A percentile compares a stretch with the other conserved stretches of the same genome.
phyloP scores from a whole-genome alignment of 2,329 filamentous ascomycete genomes.

The Aspergillus fischeri region DNA sequence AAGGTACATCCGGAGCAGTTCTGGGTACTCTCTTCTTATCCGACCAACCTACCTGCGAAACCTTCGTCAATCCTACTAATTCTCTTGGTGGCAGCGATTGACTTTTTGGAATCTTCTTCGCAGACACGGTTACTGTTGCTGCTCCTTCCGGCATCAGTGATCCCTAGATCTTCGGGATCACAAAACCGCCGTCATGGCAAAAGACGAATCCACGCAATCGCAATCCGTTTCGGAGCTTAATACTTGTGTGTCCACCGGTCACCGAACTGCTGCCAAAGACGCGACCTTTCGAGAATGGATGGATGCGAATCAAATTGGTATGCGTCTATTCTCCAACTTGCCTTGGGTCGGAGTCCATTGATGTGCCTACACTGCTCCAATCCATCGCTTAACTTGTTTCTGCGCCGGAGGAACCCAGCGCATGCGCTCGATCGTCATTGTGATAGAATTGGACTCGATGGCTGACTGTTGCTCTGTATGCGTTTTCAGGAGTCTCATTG shows the following conservation, averaged over 20 bases:
- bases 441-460: background rate
- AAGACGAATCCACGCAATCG: slow-evolving; percentile 25
- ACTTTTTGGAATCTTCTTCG: background rate
- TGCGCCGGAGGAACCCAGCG: background rate
- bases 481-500: slow-evolving; percentile 66
- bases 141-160: slow-evolving; percentile 6
- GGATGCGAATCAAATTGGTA: slow-evolving; percentile 77
- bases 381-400: background rate
- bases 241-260: slow-evolving; percentile 36
- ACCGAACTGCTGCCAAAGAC: slow-evolving; percentile 29
- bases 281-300: slow-evolving; percentile 56
- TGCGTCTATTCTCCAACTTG: slow-evolving; percentile 25
- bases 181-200: slow-evolving; percentile 28
- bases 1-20: background rate
- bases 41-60: background rate
- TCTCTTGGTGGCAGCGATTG: background rate
- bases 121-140: slow-evolving; percentile 3
- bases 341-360: background rate
- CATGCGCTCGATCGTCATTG: background rate
- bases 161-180: slow-evolving; percentile 1
- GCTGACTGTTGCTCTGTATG: slow-evolving; percentile 13
- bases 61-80: background rate
- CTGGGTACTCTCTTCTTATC: background rate
- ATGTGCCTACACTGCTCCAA: background rate
- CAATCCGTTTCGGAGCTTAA: slow-evolving; percentile 36